Evolutionary conservation across 2,329 filamentous ascomycete genomes (phyloP).

Genomic region (Clarireedia monteithiana): DNA sequence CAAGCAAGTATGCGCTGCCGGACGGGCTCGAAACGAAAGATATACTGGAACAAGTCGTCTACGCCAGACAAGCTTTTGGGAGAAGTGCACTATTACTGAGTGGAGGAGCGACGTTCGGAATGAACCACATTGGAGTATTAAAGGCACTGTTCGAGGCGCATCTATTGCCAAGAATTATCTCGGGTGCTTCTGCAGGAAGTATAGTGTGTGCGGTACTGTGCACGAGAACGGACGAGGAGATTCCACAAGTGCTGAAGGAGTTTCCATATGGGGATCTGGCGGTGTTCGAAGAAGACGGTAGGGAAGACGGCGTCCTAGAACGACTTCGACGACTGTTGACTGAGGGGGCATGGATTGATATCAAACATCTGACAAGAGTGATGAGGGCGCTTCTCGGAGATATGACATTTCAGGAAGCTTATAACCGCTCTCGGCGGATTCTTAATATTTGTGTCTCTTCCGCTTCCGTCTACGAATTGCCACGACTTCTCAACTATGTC

Average conservation of each 20-base stretch:
- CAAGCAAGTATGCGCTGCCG: conserved; percentile 40
- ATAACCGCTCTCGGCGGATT: conserved; percentile 86
- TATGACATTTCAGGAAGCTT: conserved; percentile 91
- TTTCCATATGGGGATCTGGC: conserved; percentile 56
- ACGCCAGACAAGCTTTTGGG: conserved; percentile 55
- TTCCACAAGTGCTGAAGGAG: conserved; percentile 47
- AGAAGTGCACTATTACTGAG: conserved; percentile 59
- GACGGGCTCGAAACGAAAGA: conserved; percentile 46
- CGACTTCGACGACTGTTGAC: conserved; percentile 69
- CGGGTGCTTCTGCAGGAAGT: conserved; percentile 61
- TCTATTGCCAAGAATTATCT: conserved; percentile 59
- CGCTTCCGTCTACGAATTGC: conserved; percentile 78
- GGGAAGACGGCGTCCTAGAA: conserved; percentile 56
- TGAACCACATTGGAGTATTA: conserved; percentile 64
- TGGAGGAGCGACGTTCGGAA: conserved; percentile 63
- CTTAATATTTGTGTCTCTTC: conserved; percentile 92
- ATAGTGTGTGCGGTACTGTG: conserved; percentile 61
- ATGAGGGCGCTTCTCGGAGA: conserved; percentile 78
- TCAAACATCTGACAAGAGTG: conserved; percentile 69
- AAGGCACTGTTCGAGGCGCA: conserved; percentile 57
- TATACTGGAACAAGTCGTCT: conserved; percentile 52
- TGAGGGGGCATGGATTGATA: conserved; percentile 79
- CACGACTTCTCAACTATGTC: conserved; percentile 81
- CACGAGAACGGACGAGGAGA: conserved; percentile 54
- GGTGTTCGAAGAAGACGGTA: conserved; percentile 52